Evolutionary conservation across 371 early-diverging fungal genomes (phyloP).

Genomic region (Dichotomocladium elegans): DNA sequence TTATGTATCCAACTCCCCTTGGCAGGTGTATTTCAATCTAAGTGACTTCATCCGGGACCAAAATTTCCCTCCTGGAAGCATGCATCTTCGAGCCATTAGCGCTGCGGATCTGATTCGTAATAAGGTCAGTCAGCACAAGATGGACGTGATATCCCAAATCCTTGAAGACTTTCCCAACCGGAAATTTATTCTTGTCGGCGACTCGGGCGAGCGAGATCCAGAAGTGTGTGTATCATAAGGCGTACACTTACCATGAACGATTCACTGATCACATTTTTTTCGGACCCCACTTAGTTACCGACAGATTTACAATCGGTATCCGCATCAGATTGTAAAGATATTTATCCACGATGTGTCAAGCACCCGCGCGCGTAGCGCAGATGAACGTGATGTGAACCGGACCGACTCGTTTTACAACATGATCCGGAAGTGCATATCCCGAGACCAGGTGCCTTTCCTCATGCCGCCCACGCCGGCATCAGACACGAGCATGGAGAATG

Average conservation of each 20-base stretch:
- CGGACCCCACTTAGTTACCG: constrained; percentile 41
- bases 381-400: constrained; percentile 14
- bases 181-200: constrained; percentile 67
- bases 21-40: constrained; percentile 46
- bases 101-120: constrained; percentile 27
- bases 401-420: constrained; percentile 25
- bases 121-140: constrained; percentile 36
- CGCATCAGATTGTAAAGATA: constrained; percentile 56
- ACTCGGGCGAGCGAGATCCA: constrained; percentile 69
- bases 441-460: constrained; percentile 13
- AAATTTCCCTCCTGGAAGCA: constrained; percentile 41
- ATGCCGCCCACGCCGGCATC: too few species aligned
- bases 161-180: constrained; percentile 49
- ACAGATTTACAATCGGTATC: constrained; percentile 38
- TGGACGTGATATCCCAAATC: constrained; percentile 29
- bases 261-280: not conserved
- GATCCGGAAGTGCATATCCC: constrained; percentile 22
- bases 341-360: constrained; percentile 66
- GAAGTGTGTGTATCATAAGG: constrained; percentile 38
- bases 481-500: not conserved
- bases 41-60: constrained; percentile 25
- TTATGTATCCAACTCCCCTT: constrained; percentile 49
- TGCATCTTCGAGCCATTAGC: constrained; percentile 37
- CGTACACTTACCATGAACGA: not conserved
- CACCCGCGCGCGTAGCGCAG: constrained; percentile 32